Conservation (phyloP, 495 filamentous ascomycete genomes). For the Usnea hakonensis region DNA sequence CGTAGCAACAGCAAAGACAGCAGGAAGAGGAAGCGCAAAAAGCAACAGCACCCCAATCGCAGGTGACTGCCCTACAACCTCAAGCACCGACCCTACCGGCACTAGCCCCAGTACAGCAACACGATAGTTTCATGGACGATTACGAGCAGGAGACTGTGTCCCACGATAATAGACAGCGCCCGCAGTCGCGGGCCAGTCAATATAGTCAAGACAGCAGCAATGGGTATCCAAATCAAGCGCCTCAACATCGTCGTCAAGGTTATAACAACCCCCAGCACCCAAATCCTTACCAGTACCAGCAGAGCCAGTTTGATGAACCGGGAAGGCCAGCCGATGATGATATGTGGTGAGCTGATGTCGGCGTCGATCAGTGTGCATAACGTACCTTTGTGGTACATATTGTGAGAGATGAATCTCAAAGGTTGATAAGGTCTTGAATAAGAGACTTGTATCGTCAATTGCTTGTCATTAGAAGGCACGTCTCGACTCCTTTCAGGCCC, state of each 20-base stretch:
- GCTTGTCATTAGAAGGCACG: background rate
- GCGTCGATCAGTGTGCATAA: background rate
- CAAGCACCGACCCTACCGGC: conserved; percentile 18
- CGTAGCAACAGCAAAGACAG: conserved; percentile 46
- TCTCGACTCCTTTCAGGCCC: background rate
- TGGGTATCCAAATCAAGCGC: conserved; percentile 38
- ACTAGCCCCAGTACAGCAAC: conserved; percentile 21
- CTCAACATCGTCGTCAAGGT: conserved; percentile 30
- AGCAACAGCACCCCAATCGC: conserved; percentile 31
- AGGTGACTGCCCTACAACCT: background rate
- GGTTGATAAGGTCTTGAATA: background rate
- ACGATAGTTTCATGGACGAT: conserved; percentile 31
- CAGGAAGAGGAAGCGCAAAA: conserved; percentile 36
- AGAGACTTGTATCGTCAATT: background rate
- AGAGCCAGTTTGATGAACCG: conserved; percentile 45
- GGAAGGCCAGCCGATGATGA: conserved; percentile 44
- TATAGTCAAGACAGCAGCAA: conserved; percentile 33
- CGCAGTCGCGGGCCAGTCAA: conserved; percentile 46
- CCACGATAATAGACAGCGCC: conserved; percentile 43
- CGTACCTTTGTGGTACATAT: background rate
- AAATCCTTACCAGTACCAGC: conserved; percentile 34
- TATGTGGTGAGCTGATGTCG: conserved; percentile 42
- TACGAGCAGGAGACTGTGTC: conserved; percentile 29
- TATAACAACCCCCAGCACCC: conserved; percentile 17
- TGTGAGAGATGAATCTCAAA: background rate